Conservation (phyloP, 495 filamentous ascomycete genomes). For the Hyaloscypha bicolor region DNA sequence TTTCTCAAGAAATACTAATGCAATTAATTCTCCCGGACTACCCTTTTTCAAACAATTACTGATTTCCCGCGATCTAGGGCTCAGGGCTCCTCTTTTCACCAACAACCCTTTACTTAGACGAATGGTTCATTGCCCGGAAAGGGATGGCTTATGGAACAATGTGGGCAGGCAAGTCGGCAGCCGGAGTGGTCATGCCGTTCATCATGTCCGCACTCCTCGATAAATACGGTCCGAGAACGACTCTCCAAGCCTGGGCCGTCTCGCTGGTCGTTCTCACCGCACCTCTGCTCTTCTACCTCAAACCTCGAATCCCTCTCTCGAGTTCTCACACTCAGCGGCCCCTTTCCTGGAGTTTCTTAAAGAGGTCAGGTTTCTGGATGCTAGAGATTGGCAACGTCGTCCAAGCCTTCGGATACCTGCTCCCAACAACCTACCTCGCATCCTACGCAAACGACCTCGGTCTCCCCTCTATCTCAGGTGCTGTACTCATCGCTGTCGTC, state of each 20-base stretch:
- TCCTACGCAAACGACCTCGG: constrained; percentile 55
- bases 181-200: constrained; percentile 28
- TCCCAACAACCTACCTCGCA: constrained; percentile 67
- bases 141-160: constrained; percentile 56
- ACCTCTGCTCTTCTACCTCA: constrained; percentile 58
- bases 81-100: constrained; percentile 46
- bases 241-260: constrained; percentile 52
- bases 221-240: constrained; percentile 55
- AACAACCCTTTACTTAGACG: constrained; percentile 37
- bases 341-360: constrained; percentile 49
- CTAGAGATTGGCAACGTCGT: constrained; percentile 61
- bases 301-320: constrained; percentile 56
- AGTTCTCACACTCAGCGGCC: constrained; percentile 33
- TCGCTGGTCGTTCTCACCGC: constrained; percentile 49
- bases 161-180: constrained; percentile 41
- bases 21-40: too few relatives aligned
- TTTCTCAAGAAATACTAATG: too few relatives aligned
- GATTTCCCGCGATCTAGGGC: constrained; percentile 13
- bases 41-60: not conserved
- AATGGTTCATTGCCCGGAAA: constrained; percentile 52
- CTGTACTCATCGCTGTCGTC: constrained; percentile 57
- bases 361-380: constrained; percentile 47
- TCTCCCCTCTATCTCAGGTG: constrained; percentile 25
- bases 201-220: constrained; percentile 26
- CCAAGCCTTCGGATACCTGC: constrained; percentile 65